These are phyloP conservation scores for Podospora pseudopauciseta DNA, from an alignment of 495 filamentous ascomycete genomes.

Conservation along the genomic window DNA sequence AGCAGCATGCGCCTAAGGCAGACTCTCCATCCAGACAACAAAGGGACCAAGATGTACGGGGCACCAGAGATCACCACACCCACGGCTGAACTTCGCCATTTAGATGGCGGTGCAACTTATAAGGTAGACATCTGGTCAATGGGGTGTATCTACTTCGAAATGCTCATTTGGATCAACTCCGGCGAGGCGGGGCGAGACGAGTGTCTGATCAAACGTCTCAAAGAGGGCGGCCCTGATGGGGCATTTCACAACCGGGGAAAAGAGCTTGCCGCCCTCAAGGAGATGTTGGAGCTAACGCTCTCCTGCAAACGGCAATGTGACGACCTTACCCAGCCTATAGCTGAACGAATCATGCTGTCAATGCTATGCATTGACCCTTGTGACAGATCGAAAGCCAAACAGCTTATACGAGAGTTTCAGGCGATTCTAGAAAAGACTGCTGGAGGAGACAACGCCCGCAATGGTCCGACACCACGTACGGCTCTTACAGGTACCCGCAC, in stretches of 20 bases:
- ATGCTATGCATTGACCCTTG: no score
- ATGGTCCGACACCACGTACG: no score
- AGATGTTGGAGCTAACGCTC: not conserved
- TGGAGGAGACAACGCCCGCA: no score
- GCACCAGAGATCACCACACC: not conserved
- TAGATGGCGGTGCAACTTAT: not conserved
- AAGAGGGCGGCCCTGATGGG: not conserved
- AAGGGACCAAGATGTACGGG: not conserved
- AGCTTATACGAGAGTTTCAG: no score
- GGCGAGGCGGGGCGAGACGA: not conserved
- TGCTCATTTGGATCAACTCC: not conserved
- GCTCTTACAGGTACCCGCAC: no score
- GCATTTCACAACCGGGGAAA: not conserved
- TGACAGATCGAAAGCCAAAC: no score
- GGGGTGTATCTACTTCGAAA: not conserved
- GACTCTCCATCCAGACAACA: not conserved
- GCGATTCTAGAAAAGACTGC: no score
- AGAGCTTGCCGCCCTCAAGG: not conserved
- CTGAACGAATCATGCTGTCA: no score
- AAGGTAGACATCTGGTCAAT: constrained; percentile 2
- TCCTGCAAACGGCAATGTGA: not conserved
- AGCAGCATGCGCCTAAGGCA: not conserved
- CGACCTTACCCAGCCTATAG: no score
- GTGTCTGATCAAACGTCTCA: not conserved
- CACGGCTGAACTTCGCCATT: not conserved